A percentile compares a stretch with the other conserved stretches of the same genome.
Conservation (phyloP, 345 rosid genomes). For the Salix dunnii region DNA sequence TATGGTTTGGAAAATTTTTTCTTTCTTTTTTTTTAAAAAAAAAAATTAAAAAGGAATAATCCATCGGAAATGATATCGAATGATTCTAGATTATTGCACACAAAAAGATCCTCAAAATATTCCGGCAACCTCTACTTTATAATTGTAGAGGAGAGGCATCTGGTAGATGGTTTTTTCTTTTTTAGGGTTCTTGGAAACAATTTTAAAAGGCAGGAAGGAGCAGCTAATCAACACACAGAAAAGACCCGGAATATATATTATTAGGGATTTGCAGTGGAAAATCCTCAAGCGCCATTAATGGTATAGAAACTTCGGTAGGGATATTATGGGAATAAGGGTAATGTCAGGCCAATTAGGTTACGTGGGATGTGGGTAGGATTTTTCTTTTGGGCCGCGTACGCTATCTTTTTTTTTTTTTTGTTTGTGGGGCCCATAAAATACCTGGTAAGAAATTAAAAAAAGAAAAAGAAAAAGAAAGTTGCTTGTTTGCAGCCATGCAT, state of each 20-base stretch:
- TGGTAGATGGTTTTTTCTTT: not conserved
- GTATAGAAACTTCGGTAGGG: not conserved
- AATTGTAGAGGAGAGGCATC: not conserved
- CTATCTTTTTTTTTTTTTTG: constrained; percentile 48
- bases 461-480: not conserved
- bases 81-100: not conserved
- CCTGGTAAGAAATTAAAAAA: too few species aligned
- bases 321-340: constrained; percentile 9
- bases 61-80: not conserved
- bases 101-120: too few species aligned
- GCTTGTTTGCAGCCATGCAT: constrained; percentile 6
- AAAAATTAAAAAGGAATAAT: too few species aligned
- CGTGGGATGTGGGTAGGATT: constrained; percentile 38
- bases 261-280: not conserved
- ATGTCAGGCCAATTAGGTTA: constrained; percentile 29
- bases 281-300: not conserved
- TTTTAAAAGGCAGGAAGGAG: not conserved
- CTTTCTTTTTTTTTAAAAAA: too few species aligned
- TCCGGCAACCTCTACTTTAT: not conserved
- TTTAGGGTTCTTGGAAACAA: not conserved
- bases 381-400: constrained; percentile 58
- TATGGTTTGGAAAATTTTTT: too few species aligned
- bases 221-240: not conserved
- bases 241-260: not conserved
- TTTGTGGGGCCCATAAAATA: constrained; percentile 15